phyloP scores from a whole-genome alignment of 1,139 yeast species.

The Blastobotrys persicus region DNA sequence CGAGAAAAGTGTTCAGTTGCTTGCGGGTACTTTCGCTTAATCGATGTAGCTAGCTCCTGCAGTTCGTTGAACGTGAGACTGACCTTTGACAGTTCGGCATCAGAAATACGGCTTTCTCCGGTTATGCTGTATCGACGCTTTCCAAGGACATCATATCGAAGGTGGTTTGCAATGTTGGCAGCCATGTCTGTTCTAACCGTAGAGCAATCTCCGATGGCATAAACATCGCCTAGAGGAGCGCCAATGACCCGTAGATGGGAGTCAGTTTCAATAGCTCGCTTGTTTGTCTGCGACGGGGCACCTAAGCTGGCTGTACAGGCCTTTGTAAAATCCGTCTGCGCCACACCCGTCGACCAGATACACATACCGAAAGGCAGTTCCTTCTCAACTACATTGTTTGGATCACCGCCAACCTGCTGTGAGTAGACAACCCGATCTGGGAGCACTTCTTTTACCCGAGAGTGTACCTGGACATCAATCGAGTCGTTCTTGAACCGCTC shows the following conservation, averaged over 20 bases:
- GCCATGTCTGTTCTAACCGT: constrained; percentile 58
- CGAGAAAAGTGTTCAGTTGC: constrained; percentile 54
- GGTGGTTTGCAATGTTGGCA: constrained; percentile 47
- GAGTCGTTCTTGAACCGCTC: constrained; percentile 56
- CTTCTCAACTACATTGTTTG: constrained; percentile 32
- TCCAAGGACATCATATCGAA: constrained; percentile 30
- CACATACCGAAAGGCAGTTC: constrained; percentile 60
- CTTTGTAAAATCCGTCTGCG: constrained; percentile 56
- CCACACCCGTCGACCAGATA: constrained; percentile 68
- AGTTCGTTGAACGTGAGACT: constrained; percentile 48
- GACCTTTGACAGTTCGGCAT: constrained; percentile 43
- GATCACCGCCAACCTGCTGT: constrained; percentile 32
- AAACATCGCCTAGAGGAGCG: constrained; percentile 58
- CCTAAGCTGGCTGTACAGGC: constrained; percentile 46
- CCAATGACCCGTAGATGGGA: constrained; percentile 62
- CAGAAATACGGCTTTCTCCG: constrained; percentile 27
- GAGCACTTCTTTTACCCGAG: constrained; percentile 55
- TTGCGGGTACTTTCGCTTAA: constrained; percentile 53
- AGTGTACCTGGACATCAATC: constrained; percentile 56
- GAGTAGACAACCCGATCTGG: constrained; percentile 54
- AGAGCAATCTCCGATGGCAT: constrained; percentile 67
- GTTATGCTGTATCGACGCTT: constrained; percentile 25
- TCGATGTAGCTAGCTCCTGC: constrained; percentile 42
- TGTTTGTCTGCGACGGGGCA: constrained; percentile 48
- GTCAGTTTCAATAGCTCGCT: constrained; percentile 64